Conservation (phyloP, 345 rosid species). For the Mangifera indica region DNA sequence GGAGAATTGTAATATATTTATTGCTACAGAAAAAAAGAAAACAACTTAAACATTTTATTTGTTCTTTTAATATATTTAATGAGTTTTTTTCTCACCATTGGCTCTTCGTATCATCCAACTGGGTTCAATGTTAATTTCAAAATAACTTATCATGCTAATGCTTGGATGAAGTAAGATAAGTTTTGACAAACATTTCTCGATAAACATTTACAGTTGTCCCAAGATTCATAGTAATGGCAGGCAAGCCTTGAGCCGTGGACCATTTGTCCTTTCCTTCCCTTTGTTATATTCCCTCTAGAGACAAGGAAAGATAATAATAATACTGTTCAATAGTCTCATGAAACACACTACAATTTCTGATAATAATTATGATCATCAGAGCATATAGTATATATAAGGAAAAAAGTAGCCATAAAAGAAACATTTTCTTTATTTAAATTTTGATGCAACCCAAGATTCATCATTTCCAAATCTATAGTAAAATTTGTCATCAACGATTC, state of each 20-base stretch:
- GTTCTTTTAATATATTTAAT: too few species aligned
- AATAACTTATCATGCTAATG: background rate
- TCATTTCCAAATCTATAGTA: background rate
- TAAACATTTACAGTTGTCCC: background rate
- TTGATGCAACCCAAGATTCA: background rate
- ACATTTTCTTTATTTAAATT: too few species aligned
- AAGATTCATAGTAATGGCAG: background rate
- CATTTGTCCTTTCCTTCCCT: slow-evolving; percentile 14
- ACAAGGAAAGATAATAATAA: too few species aligned
- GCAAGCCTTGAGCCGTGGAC: background rate
- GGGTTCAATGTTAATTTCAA: background rate
- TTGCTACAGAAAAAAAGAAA: background rate
- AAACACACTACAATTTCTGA: background rate
- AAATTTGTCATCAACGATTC: background rate
- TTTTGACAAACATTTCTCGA: background rate
- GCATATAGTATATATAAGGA: background rate
- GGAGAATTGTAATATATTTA: background rate
- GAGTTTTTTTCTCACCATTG: background rate
- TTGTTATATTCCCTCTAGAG: background rate
- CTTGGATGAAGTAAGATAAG: background rate
- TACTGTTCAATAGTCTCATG: background rate
- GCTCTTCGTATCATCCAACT: background rate
- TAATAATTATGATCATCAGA: background rate
- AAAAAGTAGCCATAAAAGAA: background rate
- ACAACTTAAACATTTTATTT: too few species aligned